Evolutionary conservation across 768 basidiomycete genomes (phyloP), one percentile per base, ranked within the genome.

Genomic region (Mycena floridula): DNA sequence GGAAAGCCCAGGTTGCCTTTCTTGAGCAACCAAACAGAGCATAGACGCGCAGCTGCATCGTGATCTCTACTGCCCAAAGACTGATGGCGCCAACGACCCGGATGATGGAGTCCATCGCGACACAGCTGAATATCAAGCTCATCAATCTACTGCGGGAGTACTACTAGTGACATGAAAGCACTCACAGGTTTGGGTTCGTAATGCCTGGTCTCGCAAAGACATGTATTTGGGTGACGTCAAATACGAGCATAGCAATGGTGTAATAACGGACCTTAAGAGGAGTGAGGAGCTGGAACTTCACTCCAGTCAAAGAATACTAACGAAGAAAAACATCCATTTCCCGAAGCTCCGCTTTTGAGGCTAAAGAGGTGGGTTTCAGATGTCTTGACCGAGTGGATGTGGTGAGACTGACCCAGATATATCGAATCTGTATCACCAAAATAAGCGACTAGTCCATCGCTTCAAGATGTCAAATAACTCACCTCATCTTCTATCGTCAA

Each of bases 41-140:
- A 47, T 73, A 73, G 21, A 74, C 59, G 7, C 72, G 60, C 16
- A 74, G 49, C 52, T 72, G 71, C 68, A 76, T 71, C 45, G 73
- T 58, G 15, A 74, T 69, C 51, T 76, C 71, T 13, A 76, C 61
- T 22, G 69, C 64, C 73, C 74, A 74, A 7, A 76, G 55, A 25
- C 64, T 66, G 24, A 74, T 57, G 2, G 68, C 72, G 7, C 74
- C 72, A 5, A 64, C 62, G 8, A 72, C 53, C 4, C 70, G 65
- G 24, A 62, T 71, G n/a, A 67, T 62, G 4, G 70, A 62, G 49
- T 72, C 72, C 58, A 68, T 68, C 3, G 62, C 66, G 13, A 73
- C 57, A 45, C 72, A 74, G 27, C 74, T 74, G 16, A n/a, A 15
- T 18, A 7, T 22, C 37, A 26, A 3, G 15, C 42, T 26, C 42